These are phyloP conservation scores for Citrullus mucosospermus DNA, from an alignment of 306 rosid genomes.

Conservation along the genomic window DNA sequence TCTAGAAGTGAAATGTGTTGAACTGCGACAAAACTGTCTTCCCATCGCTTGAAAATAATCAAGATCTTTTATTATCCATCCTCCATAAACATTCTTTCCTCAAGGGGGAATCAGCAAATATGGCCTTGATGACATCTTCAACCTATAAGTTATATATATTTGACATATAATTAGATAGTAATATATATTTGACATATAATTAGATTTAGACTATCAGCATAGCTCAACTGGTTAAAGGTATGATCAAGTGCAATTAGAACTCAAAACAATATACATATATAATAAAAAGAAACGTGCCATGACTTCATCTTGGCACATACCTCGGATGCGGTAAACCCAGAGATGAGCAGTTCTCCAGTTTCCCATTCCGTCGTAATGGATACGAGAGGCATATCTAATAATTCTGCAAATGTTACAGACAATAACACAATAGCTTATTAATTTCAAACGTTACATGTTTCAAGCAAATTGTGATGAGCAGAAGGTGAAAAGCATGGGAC, in stretches of 20 bases:
- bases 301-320: conserved; percentile 27
- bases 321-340: conserved; percentile 60
- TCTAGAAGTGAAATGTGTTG: background rate
- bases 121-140: conserved; percentile 65
- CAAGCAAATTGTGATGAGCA: background rate
- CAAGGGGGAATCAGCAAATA: conserved; percentile 72
- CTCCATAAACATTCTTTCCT: conserved; percentile 73
- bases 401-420: conserved; percentile 30
- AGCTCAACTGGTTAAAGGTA: too few species aligned
- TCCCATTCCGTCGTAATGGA: conserved; percentile 81
- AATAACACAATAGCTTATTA: background rate
- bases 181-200: background rate
- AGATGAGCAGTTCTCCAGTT: conserved; percentile 38
- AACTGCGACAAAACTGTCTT: background rate
- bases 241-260: too few species aligned
- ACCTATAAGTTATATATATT: conserved; percentile 24
- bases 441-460: conserved; percentile 1
- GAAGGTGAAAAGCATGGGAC: conserved; percentile 31
- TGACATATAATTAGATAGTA: background rate
- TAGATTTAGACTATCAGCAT: background rate
- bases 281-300: background rate
- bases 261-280: too few species aligned
- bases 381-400: conserved; percentile 81
- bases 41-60: background rate
- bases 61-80: conserved; percentile 32